Evolutionary conservation across 345 rosid genomes (phyloP).

Genomic region (Aquilaria sinensis): DNA sequence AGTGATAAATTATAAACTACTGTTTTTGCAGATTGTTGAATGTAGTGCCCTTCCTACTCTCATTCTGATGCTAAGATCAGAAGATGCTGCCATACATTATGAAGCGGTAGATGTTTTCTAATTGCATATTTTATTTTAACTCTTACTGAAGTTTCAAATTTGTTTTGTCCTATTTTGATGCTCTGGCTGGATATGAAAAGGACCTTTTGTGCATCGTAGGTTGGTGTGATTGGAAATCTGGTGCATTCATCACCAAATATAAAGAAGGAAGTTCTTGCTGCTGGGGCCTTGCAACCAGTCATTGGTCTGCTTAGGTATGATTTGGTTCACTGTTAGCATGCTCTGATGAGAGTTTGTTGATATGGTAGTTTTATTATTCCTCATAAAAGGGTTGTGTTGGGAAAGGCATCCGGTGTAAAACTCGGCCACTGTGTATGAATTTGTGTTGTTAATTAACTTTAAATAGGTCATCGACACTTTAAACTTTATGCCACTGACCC

Average conservation of each 20-base stretch:
- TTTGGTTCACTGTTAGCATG: background rate
- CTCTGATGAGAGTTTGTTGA: background rate
- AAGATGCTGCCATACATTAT: conserved; percentile 97
- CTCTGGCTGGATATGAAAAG: conserved; percentile 7
- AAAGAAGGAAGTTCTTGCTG: conserved; percentile 90
- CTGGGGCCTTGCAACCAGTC: conserved; percentile 97
- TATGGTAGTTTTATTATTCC: background rate
- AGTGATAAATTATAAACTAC: conserved; percentile 12
- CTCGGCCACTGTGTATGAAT: too few relatives aligned
- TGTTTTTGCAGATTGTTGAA: conserved; percentile 74
- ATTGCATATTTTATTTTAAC: background rate
- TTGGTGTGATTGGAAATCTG: conserved; percentile 92
- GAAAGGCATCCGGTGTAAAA: too few relatives aligned
- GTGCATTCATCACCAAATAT: conserved; percentile 96
- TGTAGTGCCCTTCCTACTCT: conserved; percentile 92
- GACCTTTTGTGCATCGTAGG: conserved; percentile 29
- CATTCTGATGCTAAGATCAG: conserved; percentile 90
- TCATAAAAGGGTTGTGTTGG: too few relatives aligned
- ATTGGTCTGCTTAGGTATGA: conserved; percentile 81
- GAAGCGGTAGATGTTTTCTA: conserved; percentile 63
- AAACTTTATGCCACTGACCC: too few relatives aligned
- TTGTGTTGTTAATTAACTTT: too few relatives aligned
- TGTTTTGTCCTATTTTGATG: conserved; percentile 4
- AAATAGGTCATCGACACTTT: too few relatives aligned
- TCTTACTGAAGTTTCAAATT: conserved; percentile 5